These are phyloP conservation scores for Hypoxylon sp. DNA, from an alignment of 2,329 filamentous ascomycete genomes.

Conservation along the genomic window DNA sequence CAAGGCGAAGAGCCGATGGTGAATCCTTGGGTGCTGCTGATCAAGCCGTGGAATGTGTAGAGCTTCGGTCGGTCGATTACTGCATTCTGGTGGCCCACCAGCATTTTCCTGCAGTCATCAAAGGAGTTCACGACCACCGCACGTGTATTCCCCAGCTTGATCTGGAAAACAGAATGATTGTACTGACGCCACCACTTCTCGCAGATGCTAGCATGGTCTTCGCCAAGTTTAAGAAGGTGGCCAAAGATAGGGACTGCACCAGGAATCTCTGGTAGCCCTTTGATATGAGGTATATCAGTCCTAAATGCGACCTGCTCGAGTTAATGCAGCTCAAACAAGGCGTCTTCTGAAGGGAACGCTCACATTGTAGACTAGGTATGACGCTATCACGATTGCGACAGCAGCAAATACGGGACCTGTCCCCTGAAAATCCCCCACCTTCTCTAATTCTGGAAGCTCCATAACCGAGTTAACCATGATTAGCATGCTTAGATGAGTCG, in stretches of 20 bases:
- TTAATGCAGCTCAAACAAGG: neutral
- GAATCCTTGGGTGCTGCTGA: constrained; percentile 67
- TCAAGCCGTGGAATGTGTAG: constrained; percentile 69
- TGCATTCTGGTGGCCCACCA: constrained; percentile 65
- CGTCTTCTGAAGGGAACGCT: neutral
- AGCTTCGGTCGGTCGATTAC: constrained; percentile 66
- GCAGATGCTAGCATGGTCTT: constrained; percentile 68
- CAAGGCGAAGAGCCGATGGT: constrained; percentile 69
- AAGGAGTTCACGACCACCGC: constrained; percentile 69
- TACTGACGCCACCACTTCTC: constrained; percentile 66
- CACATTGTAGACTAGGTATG: neutral
- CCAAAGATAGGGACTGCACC: constrained; percentile 65
- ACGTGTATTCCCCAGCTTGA: constrained; percentile 67
- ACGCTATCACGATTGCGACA: neutral
- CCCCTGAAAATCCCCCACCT: neutral
- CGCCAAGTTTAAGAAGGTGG: constrained; percentile 66
- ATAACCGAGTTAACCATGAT: neutral
- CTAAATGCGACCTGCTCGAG: constrained; percentile 46
- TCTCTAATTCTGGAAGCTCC: neutral
- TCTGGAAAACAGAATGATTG: constrained; percentile 64
- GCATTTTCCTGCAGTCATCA: constrained; percentile 66
- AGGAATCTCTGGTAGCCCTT: constrained; percentile 63
- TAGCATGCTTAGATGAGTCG: neutral
- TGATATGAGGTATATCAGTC: constrained; percentile 66
- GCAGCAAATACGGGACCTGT: neutral